phyloP scores from a whole-genome alignment of 75 land plant genomes.

The Picea glauca region DNA sequence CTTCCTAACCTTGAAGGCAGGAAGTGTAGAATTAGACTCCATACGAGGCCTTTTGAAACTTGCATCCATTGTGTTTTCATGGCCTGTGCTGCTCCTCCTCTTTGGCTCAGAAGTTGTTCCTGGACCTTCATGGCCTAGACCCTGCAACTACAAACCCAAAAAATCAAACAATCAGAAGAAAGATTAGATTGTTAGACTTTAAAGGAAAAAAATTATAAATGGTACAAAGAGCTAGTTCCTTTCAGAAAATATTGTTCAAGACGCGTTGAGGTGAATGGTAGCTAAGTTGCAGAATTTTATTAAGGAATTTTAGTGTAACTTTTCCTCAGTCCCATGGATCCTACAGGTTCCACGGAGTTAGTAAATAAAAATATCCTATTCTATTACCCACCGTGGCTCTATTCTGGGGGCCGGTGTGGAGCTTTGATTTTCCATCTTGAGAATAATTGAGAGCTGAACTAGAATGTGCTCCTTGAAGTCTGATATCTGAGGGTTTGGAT shows the following conservation, averaged over 20 bases:
- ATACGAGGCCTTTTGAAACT: slow-evolving; percentile 11
- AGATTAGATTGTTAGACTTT: not conserved
- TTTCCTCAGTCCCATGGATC: too few species aligned
- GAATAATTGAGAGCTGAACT: not conserved
- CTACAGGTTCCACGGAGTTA: too few species aligned
- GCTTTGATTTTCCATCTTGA: slow-evolving; percentile 4
- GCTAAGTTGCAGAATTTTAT: too few species aligned
- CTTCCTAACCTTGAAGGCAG: not conserved
- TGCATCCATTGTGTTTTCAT: slow-evolving; percentile 1
- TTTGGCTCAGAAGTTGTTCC: not conserved
- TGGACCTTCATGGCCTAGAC: slow-evolving; percentile 1
- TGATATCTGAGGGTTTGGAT: slow-evolving; percentile 3
- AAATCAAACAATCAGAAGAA: not conserved
- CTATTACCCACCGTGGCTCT: slow-evolving; percentile 2
- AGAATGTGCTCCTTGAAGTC: slow-evolving; percentile 2
- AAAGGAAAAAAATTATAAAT: not conserved
- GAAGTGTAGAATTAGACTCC: not conserved
- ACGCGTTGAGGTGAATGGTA: not conserved
- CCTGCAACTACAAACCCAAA: too few species aligned
- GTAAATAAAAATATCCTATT: too few species aligned
- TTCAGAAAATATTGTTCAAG: too few species aligned
- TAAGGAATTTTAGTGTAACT: too few species aligned
- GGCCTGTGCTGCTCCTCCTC: slow-evolving; percentile 10
- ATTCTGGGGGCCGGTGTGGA: not conserved
- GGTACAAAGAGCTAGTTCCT: too few species aligned